Conservation (phyloP, 2,329 filamentous ascomycete species). For the Trichoderma hamatum region DNA sequence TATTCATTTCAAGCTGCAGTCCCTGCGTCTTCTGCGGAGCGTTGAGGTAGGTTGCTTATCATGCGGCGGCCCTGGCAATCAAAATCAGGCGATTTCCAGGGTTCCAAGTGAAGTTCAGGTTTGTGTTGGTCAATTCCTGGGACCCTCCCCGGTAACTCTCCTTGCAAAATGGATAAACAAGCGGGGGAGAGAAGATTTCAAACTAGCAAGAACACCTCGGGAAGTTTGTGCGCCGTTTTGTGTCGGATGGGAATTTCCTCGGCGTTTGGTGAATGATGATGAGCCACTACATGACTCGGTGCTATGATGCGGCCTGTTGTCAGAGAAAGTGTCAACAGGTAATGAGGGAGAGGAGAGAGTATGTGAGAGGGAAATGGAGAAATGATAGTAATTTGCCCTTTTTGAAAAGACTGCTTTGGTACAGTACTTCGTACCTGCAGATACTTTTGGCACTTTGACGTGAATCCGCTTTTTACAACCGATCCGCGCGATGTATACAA, state of each 20-base stretch:
- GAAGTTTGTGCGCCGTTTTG: not conserved
- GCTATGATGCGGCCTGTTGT: not conserved
- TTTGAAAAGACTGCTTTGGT: not conserved
- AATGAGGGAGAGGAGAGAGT: not conserved
- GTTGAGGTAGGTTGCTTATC: not conserved
- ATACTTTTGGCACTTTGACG: not conserved
- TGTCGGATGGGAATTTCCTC: not conserved
- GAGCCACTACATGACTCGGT: not conserved
- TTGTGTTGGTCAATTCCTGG: constrained; percentile 1
- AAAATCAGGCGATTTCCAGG: constrained; percentile 17
- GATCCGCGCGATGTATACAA: not conserved
- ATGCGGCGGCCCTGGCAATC: not conserved
- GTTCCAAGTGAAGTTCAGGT: not conserved
- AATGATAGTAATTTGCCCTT: not conserved
- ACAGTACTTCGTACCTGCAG: constrained; percentile 2
- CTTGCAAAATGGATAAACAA: not conserved
- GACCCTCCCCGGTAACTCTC: not conserved
- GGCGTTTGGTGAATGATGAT: not conserved
- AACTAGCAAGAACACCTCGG: not conserved
- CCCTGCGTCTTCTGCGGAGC: not conserved
- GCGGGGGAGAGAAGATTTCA: not conserved
- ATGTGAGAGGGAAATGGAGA: not conserved
- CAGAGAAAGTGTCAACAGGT: not conserved
- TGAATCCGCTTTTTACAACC: not conserved
- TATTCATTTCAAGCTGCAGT: not conserved